These are phyloP conservation scores for Plasmodiophora brassicae DNA, from an alignment of 208 protist genomes.

Conservation along the genomic window DNA sequence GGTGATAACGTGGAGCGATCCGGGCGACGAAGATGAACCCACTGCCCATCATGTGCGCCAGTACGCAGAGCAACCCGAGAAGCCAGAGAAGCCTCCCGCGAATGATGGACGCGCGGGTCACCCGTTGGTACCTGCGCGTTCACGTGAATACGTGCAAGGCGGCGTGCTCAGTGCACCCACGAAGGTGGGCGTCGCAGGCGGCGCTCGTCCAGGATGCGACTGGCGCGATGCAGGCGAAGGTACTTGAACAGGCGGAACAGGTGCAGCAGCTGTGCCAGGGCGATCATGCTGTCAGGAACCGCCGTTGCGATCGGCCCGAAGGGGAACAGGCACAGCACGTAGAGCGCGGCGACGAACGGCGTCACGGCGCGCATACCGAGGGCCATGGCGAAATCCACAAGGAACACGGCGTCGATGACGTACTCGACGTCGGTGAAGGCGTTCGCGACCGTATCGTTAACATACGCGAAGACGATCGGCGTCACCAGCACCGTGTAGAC, in stretches of 20 bases:
- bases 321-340: not conserved
- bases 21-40: conserved; percentile 5
- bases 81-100: not conserved
- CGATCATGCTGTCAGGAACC: not conserved
- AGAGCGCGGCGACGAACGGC: not conserved
- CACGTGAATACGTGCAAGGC: too few species aligned
- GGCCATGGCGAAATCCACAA: not conserved
- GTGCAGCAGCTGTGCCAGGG: not conserved
- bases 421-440: not conserved
- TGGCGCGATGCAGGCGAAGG: not conserved
- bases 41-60: not conserved
- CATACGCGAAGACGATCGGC: not conserved
- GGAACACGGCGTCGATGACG: not conserved
- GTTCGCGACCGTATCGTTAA: not conserved
- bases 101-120: not conserved
- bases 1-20: too few species aligned
- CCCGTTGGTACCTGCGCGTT: too few species aligned
- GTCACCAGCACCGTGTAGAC: not conserved
- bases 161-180: too few species aligned
- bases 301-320: not conserved
- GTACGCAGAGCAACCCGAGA: not conserved
- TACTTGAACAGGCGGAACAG: conserved; percentile 10
- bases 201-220: not conserved
- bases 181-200: not conserved
- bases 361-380: not conserved